Evolutionary conservation across 192 early-diverging fungal genomes (phyloP), one percentile per base, ranked within the genome.

Genomic region (Entrophospora sp.): DNA sequence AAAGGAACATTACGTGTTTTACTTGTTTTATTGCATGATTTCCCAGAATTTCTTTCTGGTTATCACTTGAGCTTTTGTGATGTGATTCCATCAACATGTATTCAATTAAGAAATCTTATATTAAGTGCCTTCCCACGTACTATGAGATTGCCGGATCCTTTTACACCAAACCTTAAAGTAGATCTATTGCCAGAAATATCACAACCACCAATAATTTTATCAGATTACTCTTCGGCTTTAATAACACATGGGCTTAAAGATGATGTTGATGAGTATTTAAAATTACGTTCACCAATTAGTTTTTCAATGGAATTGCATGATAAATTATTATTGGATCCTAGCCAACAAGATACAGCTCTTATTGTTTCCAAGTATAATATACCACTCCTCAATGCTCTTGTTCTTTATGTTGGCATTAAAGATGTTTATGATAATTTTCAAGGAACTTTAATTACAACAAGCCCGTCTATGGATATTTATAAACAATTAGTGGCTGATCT

Each of bases 61-160:
- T 91, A 95, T 65, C 90, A 94, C 69, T 90, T 93, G 58, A 87
- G 85, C 44, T 87, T 99, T 69, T 90, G 92, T 68, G 89, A 96
- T 75, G 87, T 91, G 16, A 93, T 99, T 43, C 96, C 96, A 2
- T 74, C 82, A 18, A 80, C 78, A 13, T 99, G 96, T 71, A 89
- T 97, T 53, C 96, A 99, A 72, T 78, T 99, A 25, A 85, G 94
- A 31, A 99, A 99, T 70, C 76, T 99, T 68, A 90, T 99, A 56
- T 79, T 99, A n/a, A 93, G 91, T 61, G 95, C 96, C 3, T 97
- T 94, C 76, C 95, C 96, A 20, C 81, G 91, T 35, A 87, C 88
- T 55, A 95, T 97, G 95, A 83, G 91, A 22, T 79, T 97, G 59
- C 96, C 96, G 0, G 96, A 99, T 75, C 96, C 96, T 12, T 93